These are phyloP conservation scores for Gossypium longicalyx DNA, from an alignment of 345 rosid genomes.

Conservation along the genomic window DNA sequence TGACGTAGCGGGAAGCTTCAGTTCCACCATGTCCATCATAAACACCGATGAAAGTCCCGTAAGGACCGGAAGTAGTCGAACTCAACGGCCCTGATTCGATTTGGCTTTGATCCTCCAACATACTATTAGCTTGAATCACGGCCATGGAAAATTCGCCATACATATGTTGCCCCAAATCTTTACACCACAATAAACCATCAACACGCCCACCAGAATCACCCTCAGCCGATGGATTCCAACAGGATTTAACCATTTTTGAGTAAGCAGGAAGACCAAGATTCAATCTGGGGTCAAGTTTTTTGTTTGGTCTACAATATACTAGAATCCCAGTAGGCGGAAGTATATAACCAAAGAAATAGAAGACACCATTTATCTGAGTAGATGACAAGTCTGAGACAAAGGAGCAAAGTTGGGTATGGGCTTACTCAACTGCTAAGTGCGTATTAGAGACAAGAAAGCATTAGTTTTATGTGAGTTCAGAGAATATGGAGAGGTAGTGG, in stretches of 20 bases:
- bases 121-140: constrained; percentile 68
- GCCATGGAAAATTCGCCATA: constrained; percentile 83
- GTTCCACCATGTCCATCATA: constrained; percentile 90
- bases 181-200: constrained; percentile 63
- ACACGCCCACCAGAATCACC: constrained; percentile 35
- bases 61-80: constrained; percentile 36
- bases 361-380: constrained; percentile 25
- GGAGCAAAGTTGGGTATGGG: constrained; percentile 61
- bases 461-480: constrained; percentile 44
- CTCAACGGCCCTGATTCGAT: constrained; percentile 72
- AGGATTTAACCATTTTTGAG: constrained; percentile 54
- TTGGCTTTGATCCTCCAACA: constrained; percentile 80
- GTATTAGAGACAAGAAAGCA: constrained; percentile 46
- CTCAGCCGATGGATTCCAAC: constrained; percentile 50
- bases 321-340: constrained; percentile 15
- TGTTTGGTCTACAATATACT: constrained; percentile 19
- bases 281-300: constrained; percentile 17
- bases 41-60: constrained; percentile 66
- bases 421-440: constrained; percentile 36
- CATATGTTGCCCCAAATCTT: constrained; percentile 57
- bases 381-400: constrained; percentile 20
- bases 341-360: constrained; percentile 18
- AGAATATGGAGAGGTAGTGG: constrained; percentile 41
- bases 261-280: constrained; percentile 17
- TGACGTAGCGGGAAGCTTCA: constrained; percentile 59